Conservation (phyloP, 1,284 basidiomycete species). For the Farysia itapuensis region DNA sequence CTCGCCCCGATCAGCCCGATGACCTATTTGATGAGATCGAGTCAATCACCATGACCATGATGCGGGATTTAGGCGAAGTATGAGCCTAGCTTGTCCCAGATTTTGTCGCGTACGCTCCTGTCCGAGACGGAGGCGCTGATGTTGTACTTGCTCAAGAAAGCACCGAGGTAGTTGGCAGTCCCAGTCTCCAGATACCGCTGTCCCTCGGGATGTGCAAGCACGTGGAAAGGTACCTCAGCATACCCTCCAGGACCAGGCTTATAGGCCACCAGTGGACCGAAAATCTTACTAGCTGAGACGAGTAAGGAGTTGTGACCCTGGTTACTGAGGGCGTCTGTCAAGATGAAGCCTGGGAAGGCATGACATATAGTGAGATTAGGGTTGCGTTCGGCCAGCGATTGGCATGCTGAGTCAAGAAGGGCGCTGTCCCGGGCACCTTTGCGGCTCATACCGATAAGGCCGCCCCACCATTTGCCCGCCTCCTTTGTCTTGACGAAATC, state of each 20-base stretch:
- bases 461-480: conserved; percentile 29
- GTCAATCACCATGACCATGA: too few species aligned
- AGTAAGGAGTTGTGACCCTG: conserved; percentile 52
- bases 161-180: conserved; percentile 25
- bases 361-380: conserved; percentile 46
- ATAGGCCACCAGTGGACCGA: conserved; percentile 14
- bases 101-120: conserved; percentile 3
- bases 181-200: conserved; percentile 32
- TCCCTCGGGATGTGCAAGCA: conserved; percentile 29
- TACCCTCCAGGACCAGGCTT: conserved; percentile 35
- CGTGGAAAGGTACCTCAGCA: conserved; percentile 47
- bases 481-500: conserved; percentile 38
- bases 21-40: too few species aligned
- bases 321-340: conserved; percentile 52
- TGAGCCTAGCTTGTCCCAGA: conserved; percentile 18
- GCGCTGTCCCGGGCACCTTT: conserved; percentile 24
- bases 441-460: conserved; percentile 16
- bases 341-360: conserved; percentile 48
- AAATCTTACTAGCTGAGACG: conserved; percentile 29
- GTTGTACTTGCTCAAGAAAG: conserved; percentile 12
- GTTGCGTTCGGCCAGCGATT: conserved; percentile 21
- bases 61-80: conserved; percentile 27
- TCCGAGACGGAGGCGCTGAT: conserved; percentile 19
- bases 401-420: conserved; percentile 36
- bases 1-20: too few species aligned